Evolutionary conservation across 208 protist genomes (phyloP), one percentile per base, ranked within the genome.

Genomic region (Acanthamoeba culbertsoni): DNA sequence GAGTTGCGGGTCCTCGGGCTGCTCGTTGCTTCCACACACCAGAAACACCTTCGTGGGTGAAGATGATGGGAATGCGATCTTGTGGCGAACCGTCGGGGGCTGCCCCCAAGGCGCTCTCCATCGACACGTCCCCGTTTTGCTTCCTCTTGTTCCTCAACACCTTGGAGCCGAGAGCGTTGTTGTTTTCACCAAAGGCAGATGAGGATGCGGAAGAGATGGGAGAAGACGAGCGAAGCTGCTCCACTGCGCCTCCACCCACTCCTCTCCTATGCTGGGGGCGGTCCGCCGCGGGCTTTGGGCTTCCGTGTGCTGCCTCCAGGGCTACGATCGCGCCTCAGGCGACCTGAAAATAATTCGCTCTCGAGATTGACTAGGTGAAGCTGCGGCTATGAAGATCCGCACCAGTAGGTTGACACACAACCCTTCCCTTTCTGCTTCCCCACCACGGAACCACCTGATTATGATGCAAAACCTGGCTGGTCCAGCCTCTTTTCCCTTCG

Each of bases 31-130:
- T 86, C 75, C 75, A 86, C 14, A 59, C 43, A 45, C 75, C 55
- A 3, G 75, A 86, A 20, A 86, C 75, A 14, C 75, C 75, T 45
- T 86, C 75, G 51, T 86, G 75, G 8, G 75, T 86, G 43, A 86
- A 18, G n/a, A 86, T 86, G n/a, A 86, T 45, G 10, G 75, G 75
- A 26, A 86, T 86, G 51, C 51, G 75, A 59, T 86, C 75, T 4
- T 75, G 63, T 23, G 43, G 33, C 63, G 63, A 37, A n/a, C 0
- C 28, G 63, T 68, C 59, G 1, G 59, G 14, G 23, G 10, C 16
- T 3, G 8, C 55, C 55, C 20, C 18, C 28, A 42, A 3, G 5
- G 31, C 18, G 35, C 35, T 37, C 63, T 75, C 63, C 63, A 75
- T 75, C 35, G 35, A 75, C 2, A 75, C 63, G 8, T 75, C 63